Conservation (phyloP, 116 monocot genomes). For the Zostera marina region DNA sequence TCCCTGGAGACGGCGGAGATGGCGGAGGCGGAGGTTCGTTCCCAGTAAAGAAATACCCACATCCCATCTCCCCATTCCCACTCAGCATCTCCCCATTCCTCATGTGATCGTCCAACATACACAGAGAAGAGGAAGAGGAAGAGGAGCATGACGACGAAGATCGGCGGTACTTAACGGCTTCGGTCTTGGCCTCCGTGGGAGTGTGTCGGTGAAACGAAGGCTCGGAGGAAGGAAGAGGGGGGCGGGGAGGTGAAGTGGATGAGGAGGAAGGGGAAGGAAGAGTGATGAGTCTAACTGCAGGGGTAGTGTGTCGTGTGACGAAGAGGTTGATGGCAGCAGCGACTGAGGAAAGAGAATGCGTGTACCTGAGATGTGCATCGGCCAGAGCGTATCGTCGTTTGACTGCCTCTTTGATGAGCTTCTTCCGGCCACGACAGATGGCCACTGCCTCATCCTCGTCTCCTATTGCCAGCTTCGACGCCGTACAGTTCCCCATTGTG, state of each 20-base stretch:
- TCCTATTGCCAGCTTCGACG: conserved; percentile 11
- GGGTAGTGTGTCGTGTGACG: conserved; percentile 32
- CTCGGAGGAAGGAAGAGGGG: neutral
- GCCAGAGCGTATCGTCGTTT: conserved; percentile 53
- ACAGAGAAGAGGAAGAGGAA: conserved; percentile 10
- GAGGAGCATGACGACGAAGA: conserved; percentile 17
- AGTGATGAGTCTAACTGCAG: conserved; percentile 22
- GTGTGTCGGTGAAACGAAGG: conserved; percentile 19
- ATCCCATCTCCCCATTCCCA: conserved; percentile 1
- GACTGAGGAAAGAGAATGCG: conserved; percentile 43
- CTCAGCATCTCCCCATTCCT: conserved; percentile 7
- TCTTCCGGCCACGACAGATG: conserved; percentile 65
- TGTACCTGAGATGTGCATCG: conserved; percentile 43
- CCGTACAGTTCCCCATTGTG: conserved; percentile 23
- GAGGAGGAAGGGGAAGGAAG: neutral
- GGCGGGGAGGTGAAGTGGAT: neutral
- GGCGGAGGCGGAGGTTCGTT: conserved; percentile 11
- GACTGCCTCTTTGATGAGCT: conserved; percentile 66
- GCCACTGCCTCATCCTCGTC: conserved; percentile 59
- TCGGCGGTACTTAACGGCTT: conserved; percentile 17
- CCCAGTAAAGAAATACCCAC: conserved; percentile 10
- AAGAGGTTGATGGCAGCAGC: conserved; percentile 52
- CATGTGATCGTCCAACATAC: neutral
- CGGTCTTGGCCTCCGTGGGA: conserved; percentile 38
- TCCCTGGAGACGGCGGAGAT: conserved; percentile 13